Base-by-base conservation (phyloP, 2,329 filamentous ascomycete species). In the Pseudogymnoascus sp. region DNA sequence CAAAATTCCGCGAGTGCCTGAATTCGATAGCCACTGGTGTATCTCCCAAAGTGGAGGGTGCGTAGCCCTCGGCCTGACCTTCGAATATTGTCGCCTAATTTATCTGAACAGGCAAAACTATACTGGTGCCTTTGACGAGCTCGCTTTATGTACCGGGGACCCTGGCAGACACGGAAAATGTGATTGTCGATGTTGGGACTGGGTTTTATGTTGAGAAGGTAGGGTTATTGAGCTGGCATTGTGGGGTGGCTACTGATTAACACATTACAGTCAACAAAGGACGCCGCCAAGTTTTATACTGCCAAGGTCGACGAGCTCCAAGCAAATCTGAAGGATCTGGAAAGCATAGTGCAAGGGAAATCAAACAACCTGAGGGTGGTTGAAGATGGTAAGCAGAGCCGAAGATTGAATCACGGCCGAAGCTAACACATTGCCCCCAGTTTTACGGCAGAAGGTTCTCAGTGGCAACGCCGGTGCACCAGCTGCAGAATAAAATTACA, bases 141-240 rank as follows among this genome's bases (percentile, higher is more conserved):
- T 97, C 93, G 0, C 83, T 99, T 31, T 99, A 99, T 76, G 93
- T 99, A 15, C 89, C 89, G 26, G 96, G 93, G 33, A 87, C 83
- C 40, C 80, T 97, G 42, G 83, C 89, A 53, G 85, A 88, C 75
- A 82, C 87, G 1, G 84, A 90, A 64, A 87, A 86, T 66, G 91
- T 96, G 6, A 81, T 97, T 64, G 91, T 97, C 42, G 93, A 97
- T 75, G 86, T 97, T 19, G 93, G 93, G 19, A 97, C 93, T 0
- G 93, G 93, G 0, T 97, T 96, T 75, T 93, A 92, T 72, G 87
- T 97, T 62, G 93, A 97, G 78, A 99, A 99, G 85, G 88, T 89
- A 68, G 64, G 72, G 63, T 21, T 23, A 60, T 42, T 4, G 36
- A 10, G 9, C 11, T 36, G 26, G 2, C 2, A 6, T 40, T 21